Evolutionary conservation across 192 early-diverging fungal genomes (phyloP), one percentile per base, ranked within the genome.

Genomic region (Umbelopsis ramanniana): DNA sequence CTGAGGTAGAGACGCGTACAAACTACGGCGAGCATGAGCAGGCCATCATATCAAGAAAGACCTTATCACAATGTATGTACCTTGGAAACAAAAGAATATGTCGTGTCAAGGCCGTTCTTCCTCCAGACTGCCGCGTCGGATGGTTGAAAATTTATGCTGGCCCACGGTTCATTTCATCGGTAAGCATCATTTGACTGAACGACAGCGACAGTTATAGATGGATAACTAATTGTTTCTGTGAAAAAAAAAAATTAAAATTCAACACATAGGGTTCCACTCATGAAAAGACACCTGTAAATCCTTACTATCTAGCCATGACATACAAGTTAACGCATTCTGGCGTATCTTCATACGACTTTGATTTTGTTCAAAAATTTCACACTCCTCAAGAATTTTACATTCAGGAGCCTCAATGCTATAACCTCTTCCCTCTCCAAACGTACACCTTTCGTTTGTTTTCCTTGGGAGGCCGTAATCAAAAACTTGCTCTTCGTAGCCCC

Each of bases 91-190:
- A 1, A 22, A 68, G 80, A 6, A 76, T 82, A 10, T 83, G 72
- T 54, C 82, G 79, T 67, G 79, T 86, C 68, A 86, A 86, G 68
- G 85, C 85, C 3, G 82, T 86, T 0, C 71, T 86, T 1, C 82
- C 85, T 2, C 46, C 69, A 0, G 77, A 79, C 5, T 43, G 75
- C n/a, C 53, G 69, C 0, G 72, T 79, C 26, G 85, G 85, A 2
- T 75, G 79, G 68, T 22, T 86, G 1, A 79, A 84, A 35, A 75
- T 86, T 4, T 86, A 82, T 66, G 82, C 78, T 4, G 85, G 82
- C 4, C 77, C 74, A 1, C 57, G 57, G 4, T 63, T 38, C 26
- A n/a, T 63, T 4, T 22, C 57, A 37, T 63, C 57, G 14, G 57
- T 63, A 63, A 37, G 57, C 35, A 14, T 12, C 6, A 7, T 43